Percentiles rank a stretch among this genome's conserved stretches.
Conservation (phyloP, 352 stramenopile genomes). For the Globisporangium carolinianum region DNA sequence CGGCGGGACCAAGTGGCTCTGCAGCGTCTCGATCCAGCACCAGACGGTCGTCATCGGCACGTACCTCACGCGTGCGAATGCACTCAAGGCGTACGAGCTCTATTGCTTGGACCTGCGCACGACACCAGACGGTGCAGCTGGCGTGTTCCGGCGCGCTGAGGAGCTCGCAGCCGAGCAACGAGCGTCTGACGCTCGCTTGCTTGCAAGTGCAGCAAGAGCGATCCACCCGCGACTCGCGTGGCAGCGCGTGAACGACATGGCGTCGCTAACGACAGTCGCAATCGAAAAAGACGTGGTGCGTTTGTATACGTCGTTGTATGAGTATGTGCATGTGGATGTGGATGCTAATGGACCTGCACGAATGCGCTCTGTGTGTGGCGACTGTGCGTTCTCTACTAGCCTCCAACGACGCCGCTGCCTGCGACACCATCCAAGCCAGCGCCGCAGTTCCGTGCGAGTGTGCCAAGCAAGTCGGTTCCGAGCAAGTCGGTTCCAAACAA, state of each 20-base stretch:
- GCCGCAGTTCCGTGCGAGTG: neutral
- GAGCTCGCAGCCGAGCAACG: slow-evolving; percentile 19
- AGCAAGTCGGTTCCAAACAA: neutral
- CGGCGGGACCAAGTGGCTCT: slow-evolving; percentile 26
- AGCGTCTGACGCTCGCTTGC: slow-evolving; percentile 20
- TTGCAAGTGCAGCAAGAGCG: slow-evolving; percentile 32
- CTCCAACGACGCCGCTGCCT: neutral
- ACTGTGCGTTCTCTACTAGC: neutral
- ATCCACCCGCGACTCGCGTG: slow-evolving; percentile 34
- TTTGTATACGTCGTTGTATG: neutral
- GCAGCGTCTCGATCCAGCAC: slow-evolving; percentile 40
- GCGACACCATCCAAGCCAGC: slow-evolving; percentile 5
- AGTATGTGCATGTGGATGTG: neutral
- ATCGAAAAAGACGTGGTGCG: slow-evolving; percentile 2
- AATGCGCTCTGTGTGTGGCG: neutral
- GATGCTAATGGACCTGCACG: neutral
- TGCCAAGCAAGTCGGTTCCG: neutral
- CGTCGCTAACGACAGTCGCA: slow-evolving; percentile 4
- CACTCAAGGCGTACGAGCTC: slow-evolving; percentile 38
- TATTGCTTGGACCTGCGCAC: slow-evolving; percentile 22
- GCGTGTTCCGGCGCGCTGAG: slow-evolving; percentile 19
- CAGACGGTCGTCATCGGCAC: slow-evolving; percentile 32
- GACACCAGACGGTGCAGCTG: slow-evolving; percentile 17
- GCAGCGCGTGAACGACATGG: slow-evolving; percentile 24
- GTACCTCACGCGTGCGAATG: slow-evolving; percentile 26